phyloP scores from a whole-genome alignment of 306 rosid species.

The Lagenaria siceraria region DNA sequence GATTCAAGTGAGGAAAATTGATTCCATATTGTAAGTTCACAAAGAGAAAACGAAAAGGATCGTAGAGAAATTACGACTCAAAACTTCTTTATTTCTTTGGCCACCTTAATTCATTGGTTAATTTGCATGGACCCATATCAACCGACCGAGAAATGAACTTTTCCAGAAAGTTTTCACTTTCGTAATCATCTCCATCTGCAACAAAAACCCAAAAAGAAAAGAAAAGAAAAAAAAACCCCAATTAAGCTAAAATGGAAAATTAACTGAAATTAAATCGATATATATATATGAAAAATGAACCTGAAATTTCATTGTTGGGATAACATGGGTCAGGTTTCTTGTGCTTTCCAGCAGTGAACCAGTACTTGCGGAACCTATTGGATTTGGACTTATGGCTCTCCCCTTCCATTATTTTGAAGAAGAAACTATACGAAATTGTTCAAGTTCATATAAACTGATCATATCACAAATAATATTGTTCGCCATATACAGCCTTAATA shows the following conservation, averaged over 20 bases:
- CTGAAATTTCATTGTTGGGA: constrained; percentile 39
- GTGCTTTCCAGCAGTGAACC: constrained; percentile 36
- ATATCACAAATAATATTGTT: background rate
- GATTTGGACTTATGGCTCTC: constrained; percentile 29
- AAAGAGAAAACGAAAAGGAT: background rate
- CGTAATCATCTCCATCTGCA: constrained; percentile 45
- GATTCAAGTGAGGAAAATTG: constrained; percentile 2
- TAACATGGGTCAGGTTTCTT: constrained; percentile 28
- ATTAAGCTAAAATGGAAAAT: background rate
- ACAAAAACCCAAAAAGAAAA: background rate
- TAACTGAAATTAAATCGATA: background rate
- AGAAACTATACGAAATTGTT: background rate
- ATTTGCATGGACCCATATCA: constrained; percentile 55
- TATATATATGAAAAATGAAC: constrained; percentile 17
- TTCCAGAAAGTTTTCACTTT: constrained; percentile 23
- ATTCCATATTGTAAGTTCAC: background rate
- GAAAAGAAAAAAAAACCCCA: background rate
- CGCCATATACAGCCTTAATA: background rate
- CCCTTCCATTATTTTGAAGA: constrained; percentile 28
- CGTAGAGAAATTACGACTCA: background rate
- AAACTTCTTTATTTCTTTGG: background rate
- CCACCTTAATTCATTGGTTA: constrained; percentile 57
- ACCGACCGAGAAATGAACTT: constrained; percentile 28
- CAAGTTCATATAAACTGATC: background rate
- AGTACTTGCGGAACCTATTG: constrained; percentile 26